Evolutionary conservation across 139 green algal species (phyloP).

Genomic region (Tetradesmus obliquus): DNA sequence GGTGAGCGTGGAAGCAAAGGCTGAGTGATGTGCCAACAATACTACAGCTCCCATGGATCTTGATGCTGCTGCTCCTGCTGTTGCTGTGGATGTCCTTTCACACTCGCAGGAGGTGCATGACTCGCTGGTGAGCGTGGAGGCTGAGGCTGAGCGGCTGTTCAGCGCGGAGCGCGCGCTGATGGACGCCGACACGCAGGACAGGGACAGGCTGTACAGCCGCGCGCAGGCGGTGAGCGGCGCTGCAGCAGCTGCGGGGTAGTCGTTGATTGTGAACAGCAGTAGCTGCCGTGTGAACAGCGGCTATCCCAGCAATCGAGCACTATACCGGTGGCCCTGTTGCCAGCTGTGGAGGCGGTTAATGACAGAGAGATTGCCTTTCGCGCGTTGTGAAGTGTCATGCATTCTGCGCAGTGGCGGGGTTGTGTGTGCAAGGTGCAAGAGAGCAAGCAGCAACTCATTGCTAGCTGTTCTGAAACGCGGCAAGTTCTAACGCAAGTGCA

Average conservation of each 20-base stretch:
- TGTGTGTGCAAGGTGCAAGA: too few species aligned
- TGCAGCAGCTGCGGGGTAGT: not conserved
- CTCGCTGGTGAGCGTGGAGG: slow-evolving; percentile 69
- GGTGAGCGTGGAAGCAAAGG: slow-evolving; percentile 72
- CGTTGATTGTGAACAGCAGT: not conserved
- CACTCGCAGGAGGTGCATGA: slow-evolving; percentile 65
- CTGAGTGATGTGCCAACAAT: slow-evolving; percentile 46
- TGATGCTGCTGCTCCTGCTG: too few species aligned
- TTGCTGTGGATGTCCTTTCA: not conserved
- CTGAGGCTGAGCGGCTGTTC: slow-evolving; percentile 69
- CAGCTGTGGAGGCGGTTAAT: not conserved
- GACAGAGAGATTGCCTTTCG: too few species aligned
- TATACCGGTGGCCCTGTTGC: not conserved
- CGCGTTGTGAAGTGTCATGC: too few species aligned
- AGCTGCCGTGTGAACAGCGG: not conserved
- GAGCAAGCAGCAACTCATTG: too few species aligned
- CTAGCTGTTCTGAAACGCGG: too few species aligned
- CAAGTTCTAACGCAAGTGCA: too few species aligned
- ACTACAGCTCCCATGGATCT: too few species aligned
- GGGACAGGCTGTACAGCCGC: slow-evolving; percentile 72
- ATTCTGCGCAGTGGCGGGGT: too few species aligned
- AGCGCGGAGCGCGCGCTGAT: slow-evolving; percentile 32
- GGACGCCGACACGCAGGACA: slow-evolving; percentile 56
- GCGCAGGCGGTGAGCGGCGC: slow-evolving; percentile 53
- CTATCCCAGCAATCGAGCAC: not conserved